A percentile compares a stretch with the other conserved stretches of the same genome.
phyloP scores from a whole-genome alignment of 2,329 filamentous ascomycete genomes.

The Mollisia scopiformis region DNA sequence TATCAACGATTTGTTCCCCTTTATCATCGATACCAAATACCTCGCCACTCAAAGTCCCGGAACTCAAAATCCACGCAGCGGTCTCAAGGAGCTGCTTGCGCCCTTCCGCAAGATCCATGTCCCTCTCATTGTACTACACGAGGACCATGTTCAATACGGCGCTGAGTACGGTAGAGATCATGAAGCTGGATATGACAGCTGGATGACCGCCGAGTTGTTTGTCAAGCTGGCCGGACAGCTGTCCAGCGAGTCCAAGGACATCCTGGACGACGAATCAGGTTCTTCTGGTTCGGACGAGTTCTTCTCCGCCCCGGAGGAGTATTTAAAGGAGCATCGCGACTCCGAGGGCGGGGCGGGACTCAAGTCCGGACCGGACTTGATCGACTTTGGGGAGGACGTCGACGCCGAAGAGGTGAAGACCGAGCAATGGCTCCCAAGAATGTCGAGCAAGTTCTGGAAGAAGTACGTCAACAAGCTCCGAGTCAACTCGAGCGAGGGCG shows the following conservation, averaged over 20 bases:
- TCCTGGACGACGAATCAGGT: background rate
- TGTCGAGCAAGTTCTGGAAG: constrained; percentile 33
- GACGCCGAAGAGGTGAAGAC: background rate
- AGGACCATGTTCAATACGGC: constrained; percentile 36
- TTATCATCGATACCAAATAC: constrained; percentile 64
- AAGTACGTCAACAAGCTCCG: constrained; percentile 36
- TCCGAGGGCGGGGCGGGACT: constrained; percentile 2
- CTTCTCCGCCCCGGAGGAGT: background rate
- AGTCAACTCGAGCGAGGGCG: constrained; percentile 36
- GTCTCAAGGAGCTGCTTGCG: constrained; percentile 50
- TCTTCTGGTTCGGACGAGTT: background rate
- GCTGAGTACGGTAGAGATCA: constrained; percentile 41
- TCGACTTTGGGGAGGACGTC: background rate
- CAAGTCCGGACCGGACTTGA: background rate
- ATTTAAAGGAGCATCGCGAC: background rate
- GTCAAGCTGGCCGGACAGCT: constrained; percentile 36
- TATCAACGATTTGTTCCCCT: constrained; percentile 50
- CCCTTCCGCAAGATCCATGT: constrained; percentile 43
- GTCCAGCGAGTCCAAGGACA: constrained; percentile 20
- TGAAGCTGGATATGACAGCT: constrained; percentile 64
- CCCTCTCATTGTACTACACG: constrained; percentile 45
- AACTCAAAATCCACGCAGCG: constrained; percentile 45
- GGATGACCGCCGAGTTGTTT: constrained; percentile 47
- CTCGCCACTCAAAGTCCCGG: constrained; percentile 44
- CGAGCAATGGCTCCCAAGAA: constrained; percentile 25